Percentiles rank a stretch among this genome's conserved stretches.
Evolutionary conservation across 768 basidiomycete species (phyloP).

Genomic region (Pholiota molesta): DNA sequence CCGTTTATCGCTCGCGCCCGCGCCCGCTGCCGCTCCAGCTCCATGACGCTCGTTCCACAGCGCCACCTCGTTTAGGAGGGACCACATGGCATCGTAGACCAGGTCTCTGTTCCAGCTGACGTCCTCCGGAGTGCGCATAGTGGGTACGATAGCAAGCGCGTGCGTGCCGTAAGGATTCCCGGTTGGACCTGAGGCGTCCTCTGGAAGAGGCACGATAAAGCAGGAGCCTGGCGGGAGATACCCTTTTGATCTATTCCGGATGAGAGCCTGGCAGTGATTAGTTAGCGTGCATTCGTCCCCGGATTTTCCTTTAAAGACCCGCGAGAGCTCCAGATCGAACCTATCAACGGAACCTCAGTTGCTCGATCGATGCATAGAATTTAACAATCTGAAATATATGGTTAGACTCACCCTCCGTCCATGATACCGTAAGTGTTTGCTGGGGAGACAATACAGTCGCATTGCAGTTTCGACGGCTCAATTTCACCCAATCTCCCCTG

Average conservation of each 20-base stretch:
- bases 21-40: background rate
- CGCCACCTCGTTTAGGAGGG: constrained; percentile 12
- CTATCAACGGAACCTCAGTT: constrained; percentile 1
- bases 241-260: constrained; percentile 1
- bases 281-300: constrained; percentile 9
- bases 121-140: constrained; percentile 14
- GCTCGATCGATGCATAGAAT: background rate
- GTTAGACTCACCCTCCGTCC: constrained; percentile 5
- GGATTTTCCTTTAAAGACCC: constrained; percentile 3
- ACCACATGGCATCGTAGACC: constrained; percentile 19
- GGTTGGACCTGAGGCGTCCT: background rate
- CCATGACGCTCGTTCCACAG: constrained; percentile 5
- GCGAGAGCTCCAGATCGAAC: constrained; percentile 12
- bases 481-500: constrained; percentile 8
- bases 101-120: constrained; percentile 17
- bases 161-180: background rate
- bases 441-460: constrained; percentile 7
- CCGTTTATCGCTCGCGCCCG: background rate
- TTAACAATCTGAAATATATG: background rate
- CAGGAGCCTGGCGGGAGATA: constrained; percentile 11
- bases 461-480: constrained; percentile 1
- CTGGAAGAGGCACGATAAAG: constrained; percentile 1
- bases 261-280: constrained; percentile 8
- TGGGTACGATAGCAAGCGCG: constrained; percentile 9
- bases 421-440: constrained; percentile 7